Base-by-base conservation (phyloP, 768 basidiomycete genomes). In the Phanerochaete sordida region DNA sequence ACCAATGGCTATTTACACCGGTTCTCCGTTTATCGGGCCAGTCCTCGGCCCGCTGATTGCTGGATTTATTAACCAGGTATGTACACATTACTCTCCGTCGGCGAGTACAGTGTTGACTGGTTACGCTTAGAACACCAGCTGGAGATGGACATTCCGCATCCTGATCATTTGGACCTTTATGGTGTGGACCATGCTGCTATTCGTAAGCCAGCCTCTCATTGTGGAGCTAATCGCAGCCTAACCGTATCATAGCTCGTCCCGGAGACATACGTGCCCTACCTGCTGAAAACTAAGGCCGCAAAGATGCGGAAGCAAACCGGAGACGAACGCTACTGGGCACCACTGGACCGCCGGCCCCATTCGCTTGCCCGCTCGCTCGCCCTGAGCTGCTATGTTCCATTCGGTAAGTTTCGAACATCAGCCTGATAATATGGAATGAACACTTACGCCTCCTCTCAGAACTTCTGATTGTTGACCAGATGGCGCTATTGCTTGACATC, bases 111-210 rank as follows among this genome's bases (percentile, higher is more conserved):
- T 27, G 26, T 57, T 27, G 56, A 46, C 15, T 43, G 11, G 39
- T 11, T 4, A 43, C 39, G 7, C 13, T 6, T 19, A 43, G 82
- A 75, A 86, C 64, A 62, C 79, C 1, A 65, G 79, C 48, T 90
- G 88, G 88, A 72, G 87, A 59, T 93, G 91, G 91, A 90, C 90
- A 0, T 94, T 86, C 72, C 84, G 85, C 58, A 73, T 88, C 19
- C 69, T 87, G 57, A 62, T 86, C 2, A 88, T 88, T 24, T 94
- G 91, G 92, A 77, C 81, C 0, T 83, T 81, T 51, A 72, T 72
- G 1, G 79, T 89, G 68, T 72, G 79, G 12, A 55, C 80, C 9
- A 74, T 81, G 0, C 70, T 93, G 13, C 64, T 84, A 45, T 15
- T 81, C 37, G 86, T 87, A 63, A 64, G 80, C 72, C 11, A 19